Conservation (phyloP, 2,329 filamentous ascomycete species). For the Pseudomassariella vexata region DNA sequence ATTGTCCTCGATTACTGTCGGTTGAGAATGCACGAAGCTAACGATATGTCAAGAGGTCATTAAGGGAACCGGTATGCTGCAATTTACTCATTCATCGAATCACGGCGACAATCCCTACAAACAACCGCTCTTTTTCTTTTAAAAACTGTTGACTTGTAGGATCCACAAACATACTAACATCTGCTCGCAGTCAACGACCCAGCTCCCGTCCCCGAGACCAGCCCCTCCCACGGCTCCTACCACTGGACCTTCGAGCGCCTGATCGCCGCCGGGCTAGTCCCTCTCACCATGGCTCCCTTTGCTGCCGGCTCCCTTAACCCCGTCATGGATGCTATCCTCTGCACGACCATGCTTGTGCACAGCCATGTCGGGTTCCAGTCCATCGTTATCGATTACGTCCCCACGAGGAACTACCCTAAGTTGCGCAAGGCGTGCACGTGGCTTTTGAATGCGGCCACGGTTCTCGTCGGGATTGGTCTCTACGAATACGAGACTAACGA, state of each 20-base stretch:
- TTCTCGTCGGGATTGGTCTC: conserved; percentile 77
- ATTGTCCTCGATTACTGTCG: conserved; percentile 25
- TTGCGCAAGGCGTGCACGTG: conserved; percentile 65
- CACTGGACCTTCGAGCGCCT: conserved; percentile 97
- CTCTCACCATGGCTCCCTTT: conserved; percentile 85
- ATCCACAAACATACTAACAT: conserved; percentile 9
- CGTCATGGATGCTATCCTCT: conserved; percentile 77
- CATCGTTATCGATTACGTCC: conserved; percentile 87
- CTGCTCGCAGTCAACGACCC: conserved; percentile 71
- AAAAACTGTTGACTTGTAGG: too few relatives aligned
- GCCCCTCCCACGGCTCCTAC: conserved; percentile 84
- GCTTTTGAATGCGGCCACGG: conserved; percentile 72
- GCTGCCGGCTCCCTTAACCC: conserved; percentile 89
- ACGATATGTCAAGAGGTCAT: conserved; percentile 57
- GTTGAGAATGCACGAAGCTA: conserved; percentile 28
- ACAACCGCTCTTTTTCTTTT: too few relatives aligned
- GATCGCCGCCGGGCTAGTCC: conserved; percentile 74
- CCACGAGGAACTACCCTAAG: conserved; percentile 62
- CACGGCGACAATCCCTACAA: too few relatives aligned
- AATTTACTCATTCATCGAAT: too few relatives aligned
- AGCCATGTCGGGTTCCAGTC: conserved; percentile 94
- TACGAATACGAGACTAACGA: conserved; percentile 99
- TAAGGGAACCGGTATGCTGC: conserved; percentile 64
- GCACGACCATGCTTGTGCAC: conserved; percentile 79
- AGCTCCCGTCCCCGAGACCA: conserved; percentile 64